Evolutionary conservation across 2,329 filamentous ascomycete genomes (phyloP).

Genomic region (Biscogniauxia mediterranea): DNA sequence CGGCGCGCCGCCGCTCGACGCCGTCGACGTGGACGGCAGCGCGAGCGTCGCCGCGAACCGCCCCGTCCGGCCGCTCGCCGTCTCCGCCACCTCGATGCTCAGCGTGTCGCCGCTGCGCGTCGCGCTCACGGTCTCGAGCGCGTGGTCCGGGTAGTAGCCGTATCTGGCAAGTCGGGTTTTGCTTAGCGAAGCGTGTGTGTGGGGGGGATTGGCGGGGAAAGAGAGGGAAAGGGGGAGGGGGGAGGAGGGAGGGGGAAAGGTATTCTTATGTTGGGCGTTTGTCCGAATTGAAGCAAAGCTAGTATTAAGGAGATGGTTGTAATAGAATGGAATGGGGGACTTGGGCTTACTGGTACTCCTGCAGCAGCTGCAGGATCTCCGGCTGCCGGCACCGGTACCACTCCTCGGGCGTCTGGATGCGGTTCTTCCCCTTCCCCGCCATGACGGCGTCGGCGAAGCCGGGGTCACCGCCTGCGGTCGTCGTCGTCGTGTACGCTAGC

Average conservation of each 20-base stretch:
- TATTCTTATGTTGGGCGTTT: too few relatives aligned
- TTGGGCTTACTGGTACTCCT: constrained; percentile 46
- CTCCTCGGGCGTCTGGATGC: constrained; percentile 44
- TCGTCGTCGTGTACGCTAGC: constrained; percentile 37
- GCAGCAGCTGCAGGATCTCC: constrained; percentile 47
- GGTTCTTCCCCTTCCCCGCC: constrained; percentile 39
- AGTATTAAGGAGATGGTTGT: too few relatives aligned
- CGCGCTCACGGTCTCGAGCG: constrained; percentile 44
- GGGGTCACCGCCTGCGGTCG: constrained; percentile 27
- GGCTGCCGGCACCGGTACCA: constrained; percentile 50
- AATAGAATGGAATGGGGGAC: neutral
- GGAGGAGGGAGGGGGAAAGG: too few relatives aligned
- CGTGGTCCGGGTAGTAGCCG: constrained; percentile 50
- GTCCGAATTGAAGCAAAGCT: too few relatives aligned
- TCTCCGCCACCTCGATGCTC: constrained; percentile 42
- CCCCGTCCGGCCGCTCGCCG: constrained; percentile 42
- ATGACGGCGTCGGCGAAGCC: constrained; percentile 35
- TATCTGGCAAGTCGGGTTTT: constrained; percentile 11
- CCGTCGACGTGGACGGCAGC: constrained; percentile 37
- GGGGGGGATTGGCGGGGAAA: too few relatives aligned
- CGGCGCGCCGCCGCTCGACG: constrained; percentile 29
- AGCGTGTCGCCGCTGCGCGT: constrained; percentile 45
- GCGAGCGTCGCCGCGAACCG: constrained; percentile 43
- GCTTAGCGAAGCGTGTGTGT: neutral
- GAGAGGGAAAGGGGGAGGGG: too few relatives aligned